These are phyloP conservation scores for Penicillium taxi DNA, from an alignment of 495 filamentous ascomycete species.

Conservation along the genomic window DNA sequence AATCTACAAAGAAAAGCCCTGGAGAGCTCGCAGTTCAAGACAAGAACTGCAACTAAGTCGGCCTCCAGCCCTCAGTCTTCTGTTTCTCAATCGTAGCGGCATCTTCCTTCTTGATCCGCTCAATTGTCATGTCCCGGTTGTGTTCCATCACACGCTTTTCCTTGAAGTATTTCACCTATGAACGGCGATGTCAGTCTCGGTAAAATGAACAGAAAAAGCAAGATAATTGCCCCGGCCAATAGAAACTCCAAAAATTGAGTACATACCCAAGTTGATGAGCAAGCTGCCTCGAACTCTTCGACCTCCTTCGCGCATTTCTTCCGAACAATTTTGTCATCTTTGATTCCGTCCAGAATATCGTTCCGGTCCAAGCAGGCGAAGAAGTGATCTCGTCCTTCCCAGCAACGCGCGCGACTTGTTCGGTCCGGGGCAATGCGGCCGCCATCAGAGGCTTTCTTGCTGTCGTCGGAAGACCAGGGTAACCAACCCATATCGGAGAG, in stretches of 20 bases:
- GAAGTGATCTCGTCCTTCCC: slow-evolving; percentile 76
- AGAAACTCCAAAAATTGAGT: background rate
- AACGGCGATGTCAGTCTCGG: slow-evolving; percentile 9
- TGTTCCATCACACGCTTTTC: slow-evolving; percentile 86
- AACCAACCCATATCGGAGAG: slow-evolving; percentile 40
- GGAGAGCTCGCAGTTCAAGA: background rate
- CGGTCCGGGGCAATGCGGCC: slow-evolving; percentile 70
- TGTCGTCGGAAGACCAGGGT: slow-evolving; percentile 35
- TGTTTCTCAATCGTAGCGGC: slow-evolving; percentile 49
- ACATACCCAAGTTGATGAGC: slow-evolving; percentile 74
- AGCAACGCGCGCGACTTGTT: slow-evolving; percentile 70
- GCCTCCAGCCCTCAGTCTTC: slow-evolving; percentile 39
- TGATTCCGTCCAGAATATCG: slow-evolving; percentile 77
- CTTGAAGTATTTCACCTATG: slow-evolving; percentile 94
- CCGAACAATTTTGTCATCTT: slow-evolving; percentile 55
- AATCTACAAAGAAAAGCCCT: slow-evolving; percentile 12
- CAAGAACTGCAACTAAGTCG: slow-evolving; percentile 8
- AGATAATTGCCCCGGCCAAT: slow-evolving; percentile 2
- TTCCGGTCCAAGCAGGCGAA: slow-evolving; percentile 76
- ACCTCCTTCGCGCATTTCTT: slow-evolving; percentile 61
- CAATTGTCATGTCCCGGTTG: slow-evolving; percentile 71
- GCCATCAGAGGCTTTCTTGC: slow-evolving; percentile 46
- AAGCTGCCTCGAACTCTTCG: slow-evolving; percentile 63
- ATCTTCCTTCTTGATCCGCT: slow-evolving; percentile 71
- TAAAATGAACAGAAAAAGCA: background rate